Base-by-base conservation (phyloP, 2,329 filamentous ascomycete species). In the Cordyceps farinosa region DNA sequence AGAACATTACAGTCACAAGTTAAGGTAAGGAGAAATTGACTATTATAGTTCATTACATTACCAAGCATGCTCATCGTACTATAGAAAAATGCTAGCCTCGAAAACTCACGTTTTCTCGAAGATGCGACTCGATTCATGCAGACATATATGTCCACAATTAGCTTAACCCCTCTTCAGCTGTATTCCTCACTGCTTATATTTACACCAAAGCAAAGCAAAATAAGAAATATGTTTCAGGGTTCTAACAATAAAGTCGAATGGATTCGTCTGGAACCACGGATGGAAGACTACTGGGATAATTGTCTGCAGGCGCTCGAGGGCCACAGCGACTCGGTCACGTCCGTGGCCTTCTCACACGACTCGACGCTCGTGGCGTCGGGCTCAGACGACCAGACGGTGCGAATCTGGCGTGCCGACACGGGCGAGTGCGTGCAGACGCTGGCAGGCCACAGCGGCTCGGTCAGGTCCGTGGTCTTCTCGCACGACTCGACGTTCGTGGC, bases 171-270 rank as follows among this genome's bases (percentile, higher is more conserved):
- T 22, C 42, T 58, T 47, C 55, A 58, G 40, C 55, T 58, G 5
- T 58, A 58, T 36, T 47, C 29, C 40, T 58, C 55, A 22, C 29
- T 58, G 22, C 44, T 58, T 13, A 58, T 58, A 5, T 58, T 58
- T 58, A 47, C 55, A 8, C 55, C 55, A 13, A 47, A 48, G 13
- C 55, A 47, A 3, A 47, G 29, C 7, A 47, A 58, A 36, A 17
- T 58, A 22, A 47, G 55, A 47, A 47, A 1, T 2, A 34, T 8
- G 3, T 47, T 58, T 9, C 29, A 58, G 11, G 11, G 36, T 22
- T 47, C 40, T 13, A 7, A 32, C 1, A 42, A 47, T 58, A 7
- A 2, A 22, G 55, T 2, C 13, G 3, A 15, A 34, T 47, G 42
- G 55, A 36, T 58, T 22, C 47, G 40, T 3, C 5, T 34, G 1